Evolutionary conservation across 2,329 filamentous ascomycete species (phyloP), one percentile per base, ranked within the genome.

Genomic region (Claviceps cyperi): DNA sequence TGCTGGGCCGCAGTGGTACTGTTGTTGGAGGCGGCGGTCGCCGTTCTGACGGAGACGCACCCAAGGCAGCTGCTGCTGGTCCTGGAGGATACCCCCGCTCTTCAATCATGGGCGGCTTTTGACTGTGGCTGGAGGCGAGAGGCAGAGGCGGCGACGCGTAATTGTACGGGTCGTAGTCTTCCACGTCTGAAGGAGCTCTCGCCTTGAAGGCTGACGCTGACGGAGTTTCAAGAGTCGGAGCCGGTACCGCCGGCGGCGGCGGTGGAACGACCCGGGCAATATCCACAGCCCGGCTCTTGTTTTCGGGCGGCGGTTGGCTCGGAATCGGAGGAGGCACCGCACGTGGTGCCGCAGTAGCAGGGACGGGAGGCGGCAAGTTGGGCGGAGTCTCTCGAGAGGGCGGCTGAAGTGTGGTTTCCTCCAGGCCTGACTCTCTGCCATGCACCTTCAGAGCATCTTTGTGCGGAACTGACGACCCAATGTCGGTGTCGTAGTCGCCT

Each of bases 401-500:
- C 5, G 79, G 81, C 52, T 75, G 72, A n/a, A 81, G 69, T 3
- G 77, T 77, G 39, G 75, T 80, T 51, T 84, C 81, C 54, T 94
- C 88, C 49, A 85, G 62, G 61, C 86, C 94, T 6, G 83, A 79
- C 44, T 91, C 86, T 49, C 84, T 78, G 7, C 76, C 78, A 64
- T 94, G 88, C 8, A 86, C 72, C 64, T 91, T 94, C 53, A 97
- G 67, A 1, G 91, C 90, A 68, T 95, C 91, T 66, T 94, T 96
- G 66, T 95, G 88, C 50, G 86, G 87, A n/a, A 80, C 88, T 9
- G 87, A 84, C n/a, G 90, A 87, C 1, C 85, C 90, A 62, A 97
- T 97, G 63, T 97, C 92, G 6, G 92, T 97, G 59, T 97, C 92
- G 63, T 97, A 97, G 62, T 97, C 92, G 6, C 91, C 92, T 62